phyloP scores from a whole-genome alignment of 2,329 filamentous ascomycete species.

The Drechmeria coniospora region DNA sequence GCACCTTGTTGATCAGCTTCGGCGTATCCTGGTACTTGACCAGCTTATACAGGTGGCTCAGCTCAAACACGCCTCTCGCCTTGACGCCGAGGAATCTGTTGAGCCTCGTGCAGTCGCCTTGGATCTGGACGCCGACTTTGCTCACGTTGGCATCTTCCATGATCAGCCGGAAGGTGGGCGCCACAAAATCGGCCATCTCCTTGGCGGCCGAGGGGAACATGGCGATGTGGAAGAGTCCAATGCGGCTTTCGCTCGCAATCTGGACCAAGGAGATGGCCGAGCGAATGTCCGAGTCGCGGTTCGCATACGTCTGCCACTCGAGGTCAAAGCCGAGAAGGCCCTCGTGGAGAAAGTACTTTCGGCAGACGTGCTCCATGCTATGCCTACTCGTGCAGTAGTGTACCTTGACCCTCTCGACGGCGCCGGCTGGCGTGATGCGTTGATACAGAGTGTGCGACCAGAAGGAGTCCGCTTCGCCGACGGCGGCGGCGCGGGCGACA shows the following conservation, averaged over 20 bases:
- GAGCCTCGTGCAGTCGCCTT: slow-evolving; percentile 54
- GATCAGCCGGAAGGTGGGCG: slow-evolving; percentile 53
- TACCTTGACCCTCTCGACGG: slow-evolving; percentile 43
- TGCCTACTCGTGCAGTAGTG: slow-evolving; percentile 61
- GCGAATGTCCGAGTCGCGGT: slow-evolving; percentile 33
- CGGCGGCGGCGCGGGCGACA: slow-evolving; percentile 29
- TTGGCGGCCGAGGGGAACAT: slow-evolving; percentile 26
- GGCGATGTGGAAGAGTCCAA: slow-evolving; percentile 72
- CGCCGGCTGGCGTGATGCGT: slow-evolving; percentile 24
- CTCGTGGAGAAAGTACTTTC: slow-evolving; percentile 51
- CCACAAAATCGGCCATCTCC: slow-evolving; percentile 41
- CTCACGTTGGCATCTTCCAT: slow-evolving; percentile 54
- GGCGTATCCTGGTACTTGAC: slow-evolving; percentile 49
- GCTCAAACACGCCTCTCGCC: slow-evolving; percentile 55
- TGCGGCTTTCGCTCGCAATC: slow-evolving; percentile 58
- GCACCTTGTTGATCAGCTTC: slow-evolving; percentile 46
- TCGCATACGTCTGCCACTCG: slow-evolving; percentile 56
- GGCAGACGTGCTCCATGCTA: slow-evolving; percentile 49
- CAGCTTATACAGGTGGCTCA: slow-evolving; percentile 68
- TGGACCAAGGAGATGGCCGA: slow-evolving; percentile 71
- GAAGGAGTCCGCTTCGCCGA: slow-evolving; percentile 34
- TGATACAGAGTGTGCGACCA: slow-evolving; percentile 59
- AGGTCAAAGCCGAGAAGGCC: slow-evolving; percentile 74
- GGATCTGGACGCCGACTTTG: slow-evolving; percentile 66
- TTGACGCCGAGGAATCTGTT: slow-evolving; percentile 49